Conservation (phyloP, 768 basidiomycete species). For the Suillus weaverae region DNA sequence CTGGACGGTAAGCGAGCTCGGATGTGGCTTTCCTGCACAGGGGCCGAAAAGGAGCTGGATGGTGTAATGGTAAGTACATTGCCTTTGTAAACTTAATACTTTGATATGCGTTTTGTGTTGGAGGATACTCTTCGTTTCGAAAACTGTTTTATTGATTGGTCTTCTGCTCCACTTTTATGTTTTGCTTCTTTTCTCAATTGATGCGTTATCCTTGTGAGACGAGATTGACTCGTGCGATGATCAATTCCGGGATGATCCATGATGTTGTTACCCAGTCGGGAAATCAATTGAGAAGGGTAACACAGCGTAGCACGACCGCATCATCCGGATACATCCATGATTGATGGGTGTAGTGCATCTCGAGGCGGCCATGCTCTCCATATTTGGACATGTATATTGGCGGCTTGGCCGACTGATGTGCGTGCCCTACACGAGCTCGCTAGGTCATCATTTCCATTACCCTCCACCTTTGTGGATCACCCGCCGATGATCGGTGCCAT, state of each 20-base stretch:
- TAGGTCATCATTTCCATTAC: conserved; percentile 16
- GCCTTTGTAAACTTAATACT: conserved; percentile 6
- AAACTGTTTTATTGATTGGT: neutral
- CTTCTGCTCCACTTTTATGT: conserved; percentile 1
- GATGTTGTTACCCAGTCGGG: neutral
- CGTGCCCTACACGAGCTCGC: conserved; percentile 18
- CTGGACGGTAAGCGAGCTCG: conserved; percentile 32
- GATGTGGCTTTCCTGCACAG: conserved; percentile 35
- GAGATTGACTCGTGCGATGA: neutral
- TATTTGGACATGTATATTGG: conserved; percentile 16
- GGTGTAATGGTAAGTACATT: conserved; percentile 27
- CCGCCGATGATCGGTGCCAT: conserved; percentile 4
- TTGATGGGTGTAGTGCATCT: conserved; percentile 28
- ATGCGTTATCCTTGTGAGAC: neutral
- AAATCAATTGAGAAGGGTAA: neutral
- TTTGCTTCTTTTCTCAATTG: conserved; percentile 4
- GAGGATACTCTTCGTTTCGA: neutral
- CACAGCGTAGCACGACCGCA: neutral
- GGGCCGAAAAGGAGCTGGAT: conserved; percentile 27
- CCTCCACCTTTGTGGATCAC: conserved; percentile 8
- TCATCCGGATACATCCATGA: conserved; percentile 16
- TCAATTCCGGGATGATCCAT: conserved; percentile 4
- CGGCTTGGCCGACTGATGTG: conserved; percentile 16
- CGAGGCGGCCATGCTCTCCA: conserved; percentile 22
- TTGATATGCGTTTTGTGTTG: conserved; percentile 17